Evolutionary conservation across 805 yeast genomes (phyloP), one percentile per base, ranked within the genome.

Genomic region (Yamadazyma endophytica): DNA sequence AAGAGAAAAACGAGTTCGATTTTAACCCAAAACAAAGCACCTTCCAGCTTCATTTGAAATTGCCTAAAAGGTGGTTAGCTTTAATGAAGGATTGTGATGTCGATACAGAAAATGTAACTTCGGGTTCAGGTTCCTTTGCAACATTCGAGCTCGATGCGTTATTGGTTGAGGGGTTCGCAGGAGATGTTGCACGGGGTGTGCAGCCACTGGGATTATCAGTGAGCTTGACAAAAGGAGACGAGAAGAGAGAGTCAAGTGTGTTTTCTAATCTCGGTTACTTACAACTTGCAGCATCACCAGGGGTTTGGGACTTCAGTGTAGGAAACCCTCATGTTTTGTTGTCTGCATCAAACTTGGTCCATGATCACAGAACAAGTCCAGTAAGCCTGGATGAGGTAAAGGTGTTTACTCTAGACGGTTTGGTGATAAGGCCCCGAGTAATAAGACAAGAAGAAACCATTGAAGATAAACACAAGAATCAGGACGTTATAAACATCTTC

Each of bases 241-340:
- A 13, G 1, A 11, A 39, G n/a, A 60, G 70, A 1, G 86, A 79
- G 41, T 81, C 96, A 0, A 63, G 58, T 22, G 77, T 88, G 1
- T 83, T 90, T 92, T 71, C 79, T 1, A 80, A 83, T 23, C 64
- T 81, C 40, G 97, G 97, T 0, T 90, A 90, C 54, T 74, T 82
- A 32, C 97, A 89, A 55, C 61, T 92, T 27, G 75, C 74, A 40
- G 77, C 82, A 0, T 66, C 64, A 30, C 92, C 94, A 1, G 96
- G 96, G 0, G 27, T 66, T 3, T 84, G 85, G 81, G 52, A 58
- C 2, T 50, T 85, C n/a, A 43, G 47, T 1, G 46, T 79, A n/a
- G n/a, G n/a, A n/a, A n/a, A n/a, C n/a, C n/a, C n/a, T n/a, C n/a
- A n/a, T n/a, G 65, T 9, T 8, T 9, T 7, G 7, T 23, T 13